Evolutionary conservation across 805 yeast genomes (phyloP).

Genomic region (Wilhelminamyces savonicus): DNA sequence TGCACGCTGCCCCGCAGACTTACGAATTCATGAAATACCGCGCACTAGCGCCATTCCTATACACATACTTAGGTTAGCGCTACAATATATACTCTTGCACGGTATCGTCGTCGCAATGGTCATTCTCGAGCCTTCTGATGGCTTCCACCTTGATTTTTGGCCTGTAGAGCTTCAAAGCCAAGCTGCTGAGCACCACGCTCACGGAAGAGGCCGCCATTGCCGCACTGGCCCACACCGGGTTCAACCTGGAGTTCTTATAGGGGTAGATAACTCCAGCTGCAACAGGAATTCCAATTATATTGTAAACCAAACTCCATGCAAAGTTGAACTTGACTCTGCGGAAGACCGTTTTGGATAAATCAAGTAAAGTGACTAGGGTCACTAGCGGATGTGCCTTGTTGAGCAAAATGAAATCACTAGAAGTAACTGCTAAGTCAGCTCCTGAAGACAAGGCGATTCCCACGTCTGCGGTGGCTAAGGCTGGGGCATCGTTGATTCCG

Average conservation of each 20-base stretch:
- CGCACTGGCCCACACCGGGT: slow-evolving; percentile 63
- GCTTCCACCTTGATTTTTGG: slow-evolving; percentile 24
- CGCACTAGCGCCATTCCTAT: not conserved
- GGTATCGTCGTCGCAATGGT: not conserved
- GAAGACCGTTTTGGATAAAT: slow-evolving; percentile 45
- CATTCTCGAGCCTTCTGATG: not conserved
- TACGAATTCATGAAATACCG: not conserved
- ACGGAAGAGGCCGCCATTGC: slow-evolving; percentile 60
- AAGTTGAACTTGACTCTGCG: slow-evolving; percentile 51
- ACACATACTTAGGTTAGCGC: not conserved
- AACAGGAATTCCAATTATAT: slow-evolving; percentile 52
- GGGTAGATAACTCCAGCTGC: slow-evolving; percentile 67
- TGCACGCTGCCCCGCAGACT: too few species aligned
- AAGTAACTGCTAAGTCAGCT: slow-evolving; percentile 66
- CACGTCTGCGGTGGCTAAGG: slow-evolving; percentile 66
- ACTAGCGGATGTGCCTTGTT: slow-evolving; percentile 45
- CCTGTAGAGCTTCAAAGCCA: slow-evolving; percentile 42
- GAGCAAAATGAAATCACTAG: slow-evolving; percentile 67
- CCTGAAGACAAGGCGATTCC: slow-evolving; percentile 76
- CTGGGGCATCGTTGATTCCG: slow-evolving; percentile 81
- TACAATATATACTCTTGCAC: not conserved
- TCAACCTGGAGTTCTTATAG: slow-evolving; percentile 43
- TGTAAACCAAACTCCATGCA: slow-evolving; percentile 55
- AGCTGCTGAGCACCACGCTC: slow-evolving; percentile 52
- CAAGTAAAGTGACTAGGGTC: slow-evolving; percentile 49